Evolutionary conservation across 192 early-diverging fungal genomes (phyloP).

Genomic region (Podila clonocystis): DNA sequence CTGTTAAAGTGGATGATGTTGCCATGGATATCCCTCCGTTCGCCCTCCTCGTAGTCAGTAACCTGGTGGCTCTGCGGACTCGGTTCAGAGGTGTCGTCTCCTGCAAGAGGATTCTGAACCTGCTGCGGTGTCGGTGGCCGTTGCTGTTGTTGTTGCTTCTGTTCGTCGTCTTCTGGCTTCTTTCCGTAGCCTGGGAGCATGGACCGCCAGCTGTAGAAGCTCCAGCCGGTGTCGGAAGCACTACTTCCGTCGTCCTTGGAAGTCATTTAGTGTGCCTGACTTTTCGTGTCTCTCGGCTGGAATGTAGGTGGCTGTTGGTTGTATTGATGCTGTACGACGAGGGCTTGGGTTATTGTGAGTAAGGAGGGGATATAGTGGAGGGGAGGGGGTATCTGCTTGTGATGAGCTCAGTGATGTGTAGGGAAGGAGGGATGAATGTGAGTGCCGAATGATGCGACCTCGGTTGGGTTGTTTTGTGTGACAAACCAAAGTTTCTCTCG

Average conservation of each 20-base stretch:
- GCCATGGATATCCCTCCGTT: conserved; percentile 21
- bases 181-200: conserved; percentile 10
- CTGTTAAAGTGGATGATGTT: conserved; percentile 7
- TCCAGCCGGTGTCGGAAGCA: conserved; percentile 9
- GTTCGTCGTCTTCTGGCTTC: conserved; percentile 5
- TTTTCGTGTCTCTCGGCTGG: background rate
- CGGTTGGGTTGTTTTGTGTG: too few species aligned
- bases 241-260: background rate
- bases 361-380: too few species aligned
- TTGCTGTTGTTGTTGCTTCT: background rate
- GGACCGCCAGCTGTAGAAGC: conserved; percentile 17
- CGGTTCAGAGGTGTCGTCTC: conserved; percentile 2
- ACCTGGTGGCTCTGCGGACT: conserved; percentile 28
- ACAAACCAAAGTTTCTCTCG: too few species aligned
- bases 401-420: too few species aligned
- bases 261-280: background rate
- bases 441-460: too few species aligned
- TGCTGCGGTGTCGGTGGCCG: too few species aligned
- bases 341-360: too few species aligned
- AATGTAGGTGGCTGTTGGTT: too few species aligned
- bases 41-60: conserved; percentile 40
- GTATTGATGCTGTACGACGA: too few species aligned
- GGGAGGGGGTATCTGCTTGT: too few species aligned
- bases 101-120: background rate
- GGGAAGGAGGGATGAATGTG: too few species aligned